These are phyloP conservation scores for Effrenium voratum DNA, from an alignment of 73 alveolate species.

Conservation along the genomic window DNA sequence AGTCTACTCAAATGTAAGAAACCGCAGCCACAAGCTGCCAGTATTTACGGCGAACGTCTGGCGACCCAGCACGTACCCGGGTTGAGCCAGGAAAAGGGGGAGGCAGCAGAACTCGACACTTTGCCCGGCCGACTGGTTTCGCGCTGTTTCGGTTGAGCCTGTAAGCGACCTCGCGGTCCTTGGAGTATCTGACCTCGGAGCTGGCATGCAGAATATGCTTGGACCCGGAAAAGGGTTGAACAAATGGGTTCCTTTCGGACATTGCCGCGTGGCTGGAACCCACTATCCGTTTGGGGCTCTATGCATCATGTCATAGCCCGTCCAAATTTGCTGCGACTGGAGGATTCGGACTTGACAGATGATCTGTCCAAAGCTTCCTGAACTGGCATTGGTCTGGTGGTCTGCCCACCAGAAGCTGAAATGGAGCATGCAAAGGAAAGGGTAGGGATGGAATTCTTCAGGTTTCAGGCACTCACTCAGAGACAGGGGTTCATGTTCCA, in stretches of 20 bases:
- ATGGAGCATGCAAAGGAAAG: too few species aligned
- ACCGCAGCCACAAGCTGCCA: background rate
- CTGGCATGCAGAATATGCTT: background rate
- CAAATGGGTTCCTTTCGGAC: background rate
- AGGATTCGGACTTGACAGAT: background rate
- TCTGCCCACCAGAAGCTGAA: too few species aligned
- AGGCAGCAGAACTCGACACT: background rate
- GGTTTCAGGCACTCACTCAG: too few species aligned
- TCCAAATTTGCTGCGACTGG: background rate
- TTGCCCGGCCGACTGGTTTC: background rate
- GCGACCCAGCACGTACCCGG: too few species aligned
- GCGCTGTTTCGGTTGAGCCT: background rate
- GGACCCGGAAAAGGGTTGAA: background rate
- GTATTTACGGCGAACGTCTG: too few species aligned
- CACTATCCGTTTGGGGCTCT: background rate
- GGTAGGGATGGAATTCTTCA: too few species aligned
- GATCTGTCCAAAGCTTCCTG: background rate
- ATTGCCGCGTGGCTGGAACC: background rate
- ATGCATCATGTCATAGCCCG: background rate
- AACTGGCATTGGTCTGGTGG: background rate
- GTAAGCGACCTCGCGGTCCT: slow-evolving; percentile 76
- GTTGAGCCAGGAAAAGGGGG: background rate
- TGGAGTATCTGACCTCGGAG: slow-evolving; percentile 42
- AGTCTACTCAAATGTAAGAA: background rate
- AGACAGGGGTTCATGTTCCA: too few species aligned